Conservation (phyloP, 176 grass and related monocot genomes). For the Eleusine indica region DNA sequence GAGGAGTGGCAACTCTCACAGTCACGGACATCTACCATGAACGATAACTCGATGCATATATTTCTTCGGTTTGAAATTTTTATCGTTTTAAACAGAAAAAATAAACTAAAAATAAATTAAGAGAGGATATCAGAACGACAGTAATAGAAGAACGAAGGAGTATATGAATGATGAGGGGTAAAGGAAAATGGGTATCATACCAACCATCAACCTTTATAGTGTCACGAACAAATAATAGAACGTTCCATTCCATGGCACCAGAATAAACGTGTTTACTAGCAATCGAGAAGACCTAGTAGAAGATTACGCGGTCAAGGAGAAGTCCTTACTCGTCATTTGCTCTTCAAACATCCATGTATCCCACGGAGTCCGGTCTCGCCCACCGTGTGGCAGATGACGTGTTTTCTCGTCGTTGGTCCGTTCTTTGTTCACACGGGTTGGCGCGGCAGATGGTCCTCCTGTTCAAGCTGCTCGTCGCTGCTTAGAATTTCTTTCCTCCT, state of each 20-base stretch:
- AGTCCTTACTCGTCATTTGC: constrained; percentile 52
- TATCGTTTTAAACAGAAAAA: no score
- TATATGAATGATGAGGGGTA: background rate
- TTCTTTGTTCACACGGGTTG: constrained; percentile 5
- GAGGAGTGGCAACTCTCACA: no score
- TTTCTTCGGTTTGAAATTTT: no score
- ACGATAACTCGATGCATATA: no score
- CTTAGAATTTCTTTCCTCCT: background rate
- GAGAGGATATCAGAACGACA: no score
- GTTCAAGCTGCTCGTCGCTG: background rate
- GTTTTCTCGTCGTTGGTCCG: background rate
- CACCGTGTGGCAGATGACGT: constrained; percentile 2
- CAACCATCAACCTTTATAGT: background rate
- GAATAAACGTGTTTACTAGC: constrained; percentile 20
- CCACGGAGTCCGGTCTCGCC: constrained; percentile 13
- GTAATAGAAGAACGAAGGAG: no score
- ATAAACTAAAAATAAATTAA: no score
- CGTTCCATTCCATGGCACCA: background rate
- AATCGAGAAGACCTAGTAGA: background rate
- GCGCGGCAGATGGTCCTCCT: background rate
- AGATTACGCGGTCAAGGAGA: constrained; percentile 36
- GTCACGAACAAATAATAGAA: background rate
- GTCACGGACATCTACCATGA: no score
- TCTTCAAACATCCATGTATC: constrained; percentile 22
- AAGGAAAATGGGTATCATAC: no score